phyloP scores from a whole-genome alignment of 768 basidiomycete species.

The Saitozyma podzolica region DNA sequence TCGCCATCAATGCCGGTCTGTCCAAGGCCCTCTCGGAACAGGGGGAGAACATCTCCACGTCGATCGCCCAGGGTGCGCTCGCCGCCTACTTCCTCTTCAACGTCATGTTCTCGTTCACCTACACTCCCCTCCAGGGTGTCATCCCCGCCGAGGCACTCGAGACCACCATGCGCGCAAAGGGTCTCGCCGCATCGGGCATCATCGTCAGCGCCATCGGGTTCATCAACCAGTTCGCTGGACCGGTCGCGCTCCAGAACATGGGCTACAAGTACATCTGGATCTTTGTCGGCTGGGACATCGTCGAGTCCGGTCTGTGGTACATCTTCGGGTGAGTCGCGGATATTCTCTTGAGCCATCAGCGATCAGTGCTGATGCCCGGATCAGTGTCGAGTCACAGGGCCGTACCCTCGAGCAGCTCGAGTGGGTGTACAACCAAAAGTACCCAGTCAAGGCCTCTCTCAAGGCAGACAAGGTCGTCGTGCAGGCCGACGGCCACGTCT shows the following conservation, averaged over 20 bases:
- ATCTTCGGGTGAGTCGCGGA: background rate
- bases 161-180: constrained; percentile 64
- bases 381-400: constrained; percentile 38
- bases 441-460: constrained; percentile 32
- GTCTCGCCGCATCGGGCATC: constrained; percentile 60
- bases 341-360: no score
- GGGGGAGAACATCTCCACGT: background rate
- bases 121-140: constrained; percentile 26
- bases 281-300: background rate
- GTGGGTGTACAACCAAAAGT: constrained; percentile 38
- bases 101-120: constrained; percentile 1
- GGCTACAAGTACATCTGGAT: background rate
- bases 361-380: no score
- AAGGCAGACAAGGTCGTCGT: background rate
- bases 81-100: constrained; percentile 2
- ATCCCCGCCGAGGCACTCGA: constrained; percentile 63
- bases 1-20: background rate
- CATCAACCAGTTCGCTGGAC: constrained; percentile 59
- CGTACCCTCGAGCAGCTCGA: constrained; percentile 50
- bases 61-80: background rate
- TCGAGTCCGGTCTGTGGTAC: background rate
- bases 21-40: background rate
- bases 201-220: constrained; percentile 44
- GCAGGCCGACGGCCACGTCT: background rate
- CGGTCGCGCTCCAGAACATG: background rate